phyloP scores from a whole-genome alignment of 2,329 filamentous ascomycete genomes.

The Sporothrix brunneoviolacea region DNA sequence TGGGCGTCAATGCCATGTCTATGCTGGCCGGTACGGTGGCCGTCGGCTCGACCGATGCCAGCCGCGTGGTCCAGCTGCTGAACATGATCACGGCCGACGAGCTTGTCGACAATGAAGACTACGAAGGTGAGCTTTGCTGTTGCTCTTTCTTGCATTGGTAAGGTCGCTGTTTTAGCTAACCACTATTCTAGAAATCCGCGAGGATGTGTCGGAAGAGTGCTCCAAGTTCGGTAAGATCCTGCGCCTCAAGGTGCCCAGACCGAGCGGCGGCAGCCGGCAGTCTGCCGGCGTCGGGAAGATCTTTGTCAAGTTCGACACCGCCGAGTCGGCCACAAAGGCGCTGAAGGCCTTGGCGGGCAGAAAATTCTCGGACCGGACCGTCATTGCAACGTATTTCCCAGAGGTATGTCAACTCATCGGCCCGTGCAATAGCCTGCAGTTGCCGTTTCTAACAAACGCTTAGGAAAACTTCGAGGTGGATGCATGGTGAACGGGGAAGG shows the following conservation, averaged over 20 bases:
- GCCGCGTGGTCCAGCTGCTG: conserved; percentile 81
- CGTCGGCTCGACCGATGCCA: conserved; percentile 64
- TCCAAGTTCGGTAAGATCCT: conserved; percentile 78
- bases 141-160: too few relatives aligned
- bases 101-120: conserved; percentile 87
- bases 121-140: too few relatives aligned
- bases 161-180: too few relatives aligned
- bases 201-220: conserved; percentile 91
- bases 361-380: conserved; percentile 93
- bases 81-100: conserved; percentile 99
- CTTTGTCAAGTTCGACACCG: conserved; percentile 82
- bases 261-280: conserved; percentile 73
- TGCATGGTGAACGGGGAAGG: conserved; percentile 58
- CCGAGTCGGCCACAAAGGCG: conserved; percentile 74
- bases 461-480: conserved; percentile 91
- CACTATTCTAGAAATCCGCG: conserved; percentile 78
- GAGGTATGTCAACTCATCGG: conserved; percentile 69
- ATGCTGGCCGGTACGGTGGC: conserved; percentile 90
- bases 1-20: conserved; percentile 96
- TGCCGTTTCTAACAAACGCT: conserved; percentile 25
- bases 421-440: not conserved
- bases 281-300: conserved; percentile 94
- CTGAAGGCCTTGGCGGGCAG: conserved; percentile 84
- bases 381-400: conserved; percentile 92
- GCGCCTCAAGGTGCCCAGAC: conserved; percentile 89